Percentiles rank a stretch among this genome's conserved stretches.
Evolutionary conservation across 306 rosid genomes (phyloP).

Genomic region (Citrullus amarus): DNA sequence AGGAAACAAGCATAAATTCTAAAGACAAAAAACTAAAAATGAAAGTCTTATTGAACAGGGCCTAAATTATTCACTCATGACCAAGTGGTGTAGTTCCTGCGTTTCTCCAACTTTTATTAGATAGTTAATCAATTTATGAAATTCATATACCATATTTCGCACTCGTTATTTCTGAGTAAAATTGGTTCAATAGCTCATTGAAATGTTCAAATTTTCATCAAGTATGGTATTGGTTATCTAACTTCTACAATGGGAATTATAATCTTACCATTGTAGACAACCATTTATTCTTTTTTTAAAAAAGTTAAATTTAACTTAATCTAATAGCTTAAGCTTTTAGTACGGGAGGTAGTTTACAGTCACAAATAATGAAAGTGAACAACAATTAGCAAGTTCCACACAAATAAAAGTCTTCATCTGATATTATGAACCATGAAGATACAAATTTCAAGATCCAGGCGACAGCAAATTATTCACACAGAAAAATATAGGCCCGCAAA

Average conservation of each 20-base stretch:
- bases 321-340: neutral
- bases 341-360: neutral
- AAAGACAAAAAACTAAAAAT: too few species aligned
- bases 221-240: neutral
- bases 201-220: neutral
- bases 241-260: neutral
- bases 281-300: neutral
- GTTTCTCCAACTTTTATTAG: neutral
- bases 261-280: neutral
- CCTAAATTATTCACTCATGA: neutral
- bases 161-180: neutral
- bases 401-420: neutral
- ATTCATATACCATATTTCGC: neutral
- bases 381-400: neutral
- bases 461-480: neutral
- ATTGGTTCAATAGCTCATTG: neutral
- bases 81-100: neutral
- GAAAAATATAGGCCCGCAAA: neutral
- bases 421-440: neutral
- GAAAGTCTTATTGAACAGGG: too few species aligned
- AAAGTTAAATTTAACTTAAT: neutral
- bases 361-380: neutral
- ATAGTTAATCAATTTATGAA: neutral
- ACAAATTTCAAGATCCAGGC: conserved; percentile 3
- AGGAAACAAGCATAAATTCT: too few species aligned